Conservation (phyloP, 805 yeast genomes). For the Candida odintsovae region DNA sequence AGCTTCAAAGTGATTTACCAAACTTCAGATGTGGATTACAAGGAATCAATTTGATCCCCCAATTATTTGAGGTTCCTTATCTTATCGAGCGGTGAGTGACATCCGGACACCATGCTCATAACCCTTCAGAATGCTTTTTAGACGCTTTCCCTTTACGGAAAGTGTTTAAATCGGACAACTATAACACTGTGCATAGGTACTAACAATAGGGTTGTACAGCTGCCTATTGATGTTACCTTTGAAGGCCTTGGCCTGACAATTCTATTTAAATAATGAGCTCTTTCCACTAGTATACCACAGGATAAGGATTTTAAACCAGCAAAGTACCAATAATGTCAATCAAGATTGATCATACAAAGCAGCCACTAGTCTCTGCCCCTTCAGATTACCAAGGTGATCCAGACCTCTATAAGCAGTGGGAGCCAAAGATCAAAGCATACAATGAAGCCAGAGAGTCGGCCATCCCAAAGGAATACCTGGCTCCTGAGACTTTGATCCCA, state of each 20-base stretch:
- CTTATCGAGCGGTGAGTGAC: not conserved
- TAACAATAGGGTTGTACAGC: too few relatives aligned
- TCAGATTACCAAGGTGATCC: constrained; percentile 13
- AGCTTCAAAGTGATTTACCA: too few relatives aligned
- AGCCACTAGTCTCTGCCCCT: constrained; percentile 9
- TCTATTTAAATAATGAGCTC: too few relatives aligned
- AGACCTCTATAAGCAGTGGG: constrained; percentile 17
- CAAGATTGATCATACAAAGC: constrained; percentile 12
- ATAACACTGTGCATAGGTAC: too few relatives aligned
- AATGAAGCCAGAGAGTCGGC: constrained; percentile 14
- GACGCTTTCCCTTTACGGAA: not conserved
- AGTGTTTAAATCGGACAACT: not conserved
- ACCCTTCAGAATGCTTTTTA: not conserved
- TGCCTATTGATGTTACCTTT: too few relatives aligned
- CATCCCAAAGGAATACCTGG: constrained; percentile 20
- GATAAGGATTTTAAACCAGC: too few relatives aligned
- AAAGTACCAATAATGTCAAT: not conserved
- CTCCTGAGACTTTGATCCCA: constrained; percentile 17
- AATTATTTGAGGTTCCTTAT: not conserved
- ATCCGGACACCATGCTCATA: not conserved
- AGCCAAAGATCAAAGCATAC: constrained; percentile 21
- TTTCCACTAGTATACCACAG: too few relatives aligned
- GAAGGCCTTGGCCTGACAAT: too few relatives aligned
- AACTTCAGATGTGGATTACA: too few relatives aligned
- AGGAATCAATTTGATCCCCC: too few relatives aligned